phyloP scores from a whole-genome alignment of 2,329 filamentous ascomycete genomes.

The Beauveria caledonica region DNA sequence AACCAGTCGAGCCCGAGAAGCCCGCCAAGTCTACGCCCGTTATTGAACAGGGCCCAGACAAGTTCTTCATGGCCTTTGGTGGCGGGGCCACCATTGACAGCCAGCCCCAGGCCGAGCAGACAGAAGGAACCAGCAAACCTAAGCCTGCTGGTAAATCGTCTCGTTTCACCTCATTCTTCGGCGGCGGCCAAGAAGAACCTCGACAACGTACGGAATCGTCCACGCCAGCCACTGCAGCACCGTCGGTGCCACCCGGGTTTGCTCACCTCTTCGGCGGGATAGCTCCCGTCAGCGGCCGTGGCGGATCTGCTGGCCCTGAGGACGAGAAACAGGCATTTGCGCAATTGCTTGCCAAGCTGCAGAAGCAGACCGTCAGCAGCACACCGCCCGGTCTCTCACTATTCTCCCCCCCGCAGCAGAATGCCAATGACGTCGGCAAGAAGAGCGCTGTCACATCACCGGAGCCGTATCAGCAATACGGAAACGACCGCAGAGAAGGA shows the following conservation, averaged over 20 bases:
- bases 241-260: slow-evolving; percentile 11
- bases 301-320: slow-evolving; percentile 31
- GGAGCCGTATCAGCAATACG: slow-evolving; percentile 40
- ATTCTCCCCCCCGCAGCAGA: slow-evolving; percentile 34
- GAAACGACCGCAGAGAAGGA: slow-evolving; percentile 37
- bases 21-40: slow-evolving; percentile 52
- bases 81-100: slow-evolving; percentile 34
- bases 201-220: slow-evolving; percentile 42
- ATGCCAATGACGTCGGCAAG: slow-evolving; percentile 18
- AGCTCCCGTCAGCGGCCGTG: neutral
- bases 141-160: slow-evolving; percentile 63
- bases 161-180: slow-evolving; percentile 76
- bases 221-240: slow-evolving; percentile 23
- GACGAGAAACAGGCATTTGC: slow-evolving; percentile 83
- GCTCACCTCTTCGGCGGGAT: slow-evolving; percentile 3
- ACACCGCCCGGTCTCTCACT: slow-evolving; percentile 37
- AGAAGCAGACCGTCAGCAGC: slow-evolving; percentile 43
- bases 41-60: slow-evolving; percentile 62
- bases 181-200: slow-evolving; percentile 40
- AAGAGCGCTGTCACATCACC: slow-evolving; percentile 38
- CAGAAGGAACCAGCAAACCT: slow-evolving; percentile 36
- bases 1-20: slow-evolving; percentile 39
- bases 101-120: slow-evolving; percentile 43
- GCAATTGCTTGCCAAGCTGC: slow-evolving; percentile 72
- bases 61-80: slow-evolving; percentile 61